Evolutionary conservation across 208 protist species (phyloP).

Genomic region (Leishmania guyanensis): DNA sequence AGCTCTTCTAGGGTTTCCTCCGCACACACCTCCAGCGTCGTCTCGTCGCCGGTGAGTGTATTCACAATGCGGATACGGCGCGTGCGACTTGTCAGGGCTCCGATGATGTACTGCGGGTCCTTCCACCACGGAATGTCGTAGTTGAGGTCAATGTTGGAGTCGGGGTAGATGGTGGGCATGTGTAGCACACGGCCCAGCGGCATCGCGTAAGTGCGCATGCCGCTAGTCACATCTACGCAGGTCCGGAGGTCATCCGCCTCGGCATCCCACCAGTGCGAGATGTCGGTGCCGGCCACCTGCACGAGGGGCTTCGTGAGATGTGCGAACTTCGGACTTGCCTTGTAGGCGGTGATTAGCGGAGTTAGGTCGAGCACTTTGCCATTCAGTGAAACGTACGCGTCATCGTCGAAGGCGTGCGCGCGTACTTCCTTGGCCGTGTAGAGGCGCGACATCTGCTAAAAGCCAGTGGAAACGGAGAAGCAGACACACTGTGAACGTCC

Average conservation of each 20-base stretch:
- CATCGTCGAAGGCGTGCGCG: conserved; percentile 86
- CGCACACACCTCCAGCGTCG: conserved; percentile 90
- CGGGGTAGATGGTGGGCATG: conserved; percentile 81
- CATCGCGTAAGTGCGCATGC: conserved; percentile 85
- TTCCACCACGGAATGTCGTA: conserved; percentile 93
- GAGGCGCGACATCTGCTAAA: conserved; percentile 62
- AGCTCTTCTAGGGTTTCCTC: conserved; percentile 94
- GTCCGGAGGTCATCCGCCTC: conserved; percentile 73
- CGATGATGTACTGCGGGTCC: conserved; percentile 86
- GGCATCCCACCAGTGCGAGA: conserved; percentile 93
- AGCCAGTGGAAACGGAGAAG: background rate
- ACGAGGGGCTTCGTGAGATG: conserved; percentile 79
- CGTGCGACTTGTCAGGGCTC: conserved; percentile 85
- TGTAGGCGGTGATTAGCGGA: conserved; percentile 76
- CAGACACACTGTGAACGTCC: background rate
- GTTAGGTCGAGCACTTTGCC: conserved; percentile 92
- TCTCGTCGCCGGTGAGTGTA: conserved; percentile 87
- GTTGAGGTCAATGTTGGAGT: conserved; percentile 79
- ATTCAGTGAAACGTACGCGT: conserved; percentile 90
- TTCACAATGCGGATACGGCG: conserved; percentile 92
- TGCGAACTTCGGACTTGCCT: conserved; percentile 48
- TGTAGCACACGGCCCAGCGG: conserved; percentile 90
- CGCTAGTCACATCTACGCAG: conserved; percentile 85
- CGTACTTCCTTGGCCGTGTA: conserved; percentile 91
- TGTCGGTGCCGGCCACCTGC: conserved; percentile 84